These are phyloP conservation scores for Parathielavia appendiculata DNA, from an alignment of 495 filamentous ascomycete genomes.

Conservation along the genomic window DNA sequence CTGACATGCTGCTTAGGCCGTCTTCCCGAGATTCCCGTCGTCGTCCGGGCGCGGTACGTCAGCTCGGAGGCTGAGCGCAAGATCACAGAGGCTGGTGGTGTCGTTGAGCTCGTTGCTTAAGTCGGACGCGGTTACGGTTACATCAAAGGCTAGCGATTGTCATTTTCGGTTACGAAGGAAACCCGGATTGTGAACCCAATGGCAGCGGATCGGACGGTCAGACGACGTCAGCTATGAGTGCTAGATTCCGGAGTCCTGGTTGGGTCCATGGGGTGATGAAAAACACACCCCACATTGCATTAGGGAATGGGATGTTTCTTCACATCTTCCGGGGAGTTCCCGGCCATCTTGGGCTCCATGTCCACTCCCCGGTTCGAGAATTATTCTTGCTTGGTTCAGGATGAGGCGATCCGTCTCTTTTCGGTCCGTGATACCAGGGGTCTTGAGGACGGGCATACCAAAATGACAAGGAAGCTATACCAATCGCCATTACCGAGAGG, in stretches of 20 bases:
- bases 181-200: constrained; percentile 28
- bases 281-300: constrained; percentile 30
- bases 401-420: not conserved
- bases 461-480: too few relatives aligned
- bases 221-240: constrained; percentile 25
- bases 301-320: constrained; percentile 36
- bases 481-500: too few relatives aligned
- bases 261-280: constrained; percentile 28
- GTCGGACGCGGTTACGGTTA: constrained; percentile 24
- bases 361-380: constrained; percentile 15
- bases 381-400: constrained; percentile 6
- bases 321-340: constrained; percentile 22
- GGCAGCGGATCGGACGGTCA: constrained; percentile 28
- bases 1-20: constrained; percentile 22
- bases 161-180: constrained; percentile 33
- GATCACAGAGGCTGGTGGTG: constrained; percentile 34
- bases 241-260: constrained; percentile 34
- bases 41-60: constrained; percentile 34
- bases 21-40: constrained; percentile 34
- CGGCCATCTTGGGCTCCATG: constrained; percentile 17
- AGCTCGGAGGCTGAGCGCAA: constrained; percentile 37
- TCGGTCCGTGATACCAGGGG: not conserved
- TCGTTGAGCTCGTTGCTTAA: constrained; percentile 35
- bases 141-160: constrained; percentile 33
- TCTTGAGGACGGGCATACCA: not conserved